Percentiles rank a stretch among this genome's conserved stretches.
These are phyloP conservation scores for Mycena floridula DNA, from an alignment of 768 basidiomycete species.

Conservation along the genomic window DNA sequence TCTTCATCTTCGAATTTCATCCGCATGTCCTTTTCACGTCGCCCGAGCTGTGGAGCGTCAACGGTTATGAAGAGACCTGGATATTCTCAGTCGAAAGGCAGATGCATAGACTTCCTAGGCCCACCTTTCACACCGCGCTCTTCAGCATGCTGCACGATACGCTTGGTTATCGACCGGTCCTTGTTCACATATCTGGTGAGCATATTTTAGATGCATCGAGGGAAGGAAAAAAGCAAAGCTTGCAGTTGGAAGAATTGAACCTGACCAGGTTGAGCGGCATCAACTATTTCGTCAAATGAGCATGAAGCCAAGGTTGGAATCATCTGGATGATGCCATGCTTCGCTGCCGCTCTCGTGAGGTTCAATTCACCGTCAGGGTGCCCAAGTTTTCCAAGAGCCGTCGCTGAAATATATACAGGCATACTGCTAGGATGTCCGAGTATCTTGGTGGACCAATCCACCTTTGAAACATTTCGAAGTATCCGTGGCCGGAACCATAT, in stretches of 20 bases:
- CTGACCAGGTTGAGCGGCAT: conserved; percentile 75
- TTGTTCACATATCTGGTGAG: conserved; percentile 78
- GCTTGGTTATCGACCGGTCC: conserved; percentile 78
- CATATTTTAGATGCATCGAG: background rate
- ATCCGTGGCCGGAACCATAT: conserved; percentile 91
- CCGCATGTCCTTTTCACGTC: conserved; percentile 91
- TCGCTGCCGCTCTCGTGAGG: conserved; percentile 82
- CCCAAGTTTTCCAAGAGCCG: conserved; percentile 88
- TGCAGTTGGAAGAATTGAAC: conserved; percentile 83
- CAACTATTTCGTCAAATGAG: conserved; percentile 93
- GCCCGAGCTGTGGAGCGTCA: conserved; percentile 93
- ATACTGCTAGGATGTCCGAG: conserved; percentile 69
- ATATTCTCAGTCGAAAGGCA: too few relatives aligned
- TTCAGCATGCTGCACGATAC: conserved; percentile 88
- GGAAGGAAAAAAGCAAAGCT: conserved; percentile 11
- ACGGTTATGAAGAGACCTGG: conserved; percentile 95
- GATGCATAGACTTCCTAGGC: too few relatives aligned
- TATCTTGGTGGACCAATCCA: conserved; percentile 84
- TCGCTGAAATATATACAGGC: conserved; percentile 85
- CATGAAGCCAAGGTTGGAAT: conserved; percentile 95
- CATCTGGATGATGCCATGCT: conserved; percentile 73
- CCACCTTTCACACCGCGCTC: conserved; percentile 86
- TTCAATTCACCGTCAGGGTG: conserved; percentile 95
- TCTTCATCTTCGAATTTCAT: conserved; percentile 89
- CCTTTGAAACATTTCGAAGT: conserved; percentile 74